Conservation (phyloP, 2,329 filamentous ascomycete species). For the Trichoderma sp. region DNA sequence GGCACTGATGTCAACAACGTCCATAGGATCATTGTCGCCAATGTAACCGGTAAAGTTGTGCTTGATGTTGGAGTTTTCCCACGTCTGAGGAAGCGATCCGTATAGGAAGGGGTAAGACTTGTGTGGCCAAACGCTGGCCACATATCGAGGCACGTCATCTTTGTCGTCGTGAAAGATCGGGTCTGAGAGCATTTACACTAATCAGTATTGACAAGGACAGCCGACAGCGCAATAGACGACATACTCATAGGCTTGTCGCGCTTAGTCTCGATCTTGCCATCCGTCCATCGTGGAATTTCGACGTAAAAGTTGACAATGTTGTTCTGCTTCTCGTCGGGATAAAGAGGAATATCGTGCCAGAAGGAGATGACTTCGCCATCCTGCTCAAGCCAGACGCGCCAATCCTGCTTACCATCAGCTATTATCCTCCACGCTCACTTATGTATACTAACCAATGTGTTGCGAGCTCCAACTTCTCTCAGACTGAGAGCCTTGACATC, state of each 20-base stretch:
- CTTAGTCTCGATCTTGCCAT: constrained; percentile 40
- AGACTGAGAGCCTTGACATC: constrained; percentile 31
- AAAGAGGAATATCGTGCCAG: constrained; percentile 43
- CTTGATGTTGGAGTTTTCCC: constrained; percentile 42
- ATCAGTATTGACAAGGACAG: not conserved
- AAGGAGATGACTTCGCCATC: constrained; percentile 40
- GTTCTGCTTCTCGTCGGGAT: constrained; percentile 34
- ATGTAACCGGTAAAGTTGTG: constrained; percentile 37
- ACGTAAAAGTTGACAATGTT: constrained; percentile 39
- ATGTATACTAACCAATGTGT: constrained; percentile 33
- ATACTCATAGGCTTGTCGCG: constrained; percentile 40
- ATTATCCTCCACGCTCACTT: not conserved
- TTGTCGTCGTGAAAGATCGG: constrained; percentile 43
- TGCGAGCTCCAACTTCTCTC: constrained; percentile 38
- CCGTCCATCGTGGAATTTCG: constrained; percentile 43
- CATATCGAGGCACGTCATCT: constrained; percentile 36
- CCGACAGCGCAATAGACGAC: not conserved
- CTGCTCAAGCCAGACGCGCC: constrained; percentile 41
- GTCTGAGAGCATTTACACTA: constrained; percentile 25
- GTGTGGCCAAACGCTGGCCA: constrained; percentile 43
- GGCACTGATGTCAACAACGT: constrained; percentile 39
- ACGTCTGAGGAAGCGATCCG: constrained; percentile 44
- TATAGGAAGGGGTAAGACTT: constrained; percentile 44
- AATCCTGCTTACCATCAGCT: constrained; percentile 30
- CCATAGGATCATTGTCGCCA: constrained; percentile 44